A percentile compares a stretch with the other conserved stretches of the same genome.
Evolutionary conservation across 495 filamentous ascomycete species (phyloP).

Genomic region (Friedmanniomyces endolithicus): DNA sequence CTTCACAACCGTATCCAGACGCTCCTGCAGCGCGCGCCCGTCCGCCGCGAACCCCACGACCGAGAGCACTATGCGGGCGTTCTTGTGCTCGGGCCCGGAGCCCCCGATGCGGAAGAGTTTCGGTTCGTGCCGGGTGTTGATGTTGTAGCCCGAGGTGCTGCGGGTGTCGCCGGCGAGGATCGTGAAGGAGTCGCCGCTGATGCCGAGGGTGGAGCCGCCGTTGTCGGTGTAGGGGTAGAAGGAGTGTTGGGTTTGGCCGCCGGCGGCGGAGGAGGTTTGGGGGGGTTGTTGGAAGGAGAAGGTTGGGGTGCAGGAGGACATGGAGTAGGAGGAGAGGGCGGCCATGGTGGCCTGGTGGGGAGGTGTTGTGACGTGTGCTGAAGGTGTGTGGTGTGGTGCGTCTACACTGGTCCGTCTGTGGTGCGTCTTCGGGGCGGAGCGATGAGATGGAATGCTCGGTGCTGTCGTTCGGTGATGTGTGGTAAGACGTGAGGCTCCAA

Average conservation of each 20-base stretch:
- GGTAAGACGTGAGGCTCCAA: too few relatives aligned
- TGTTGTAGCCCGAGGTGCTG: conserved; percentile 90
- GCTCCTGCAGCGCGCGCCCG: conserved; percentile 77
- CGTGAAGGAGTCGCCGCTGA: conserved; percentile 82
- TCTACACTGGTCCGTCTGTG: neutral
- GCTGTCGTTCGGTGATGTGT: too few relatives aligned
- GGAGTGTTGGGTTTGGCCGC: conserved; percentile 54
- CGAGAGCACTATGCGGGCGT: conserved; percentile 73
- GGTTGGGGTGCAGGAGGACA: conserved; percentile 31
- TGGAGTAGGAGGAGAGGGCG: conserved; percentile 25
- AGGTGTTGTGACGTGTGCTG: neutral
- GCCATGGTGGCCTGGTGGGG: conserved; percentile 26
- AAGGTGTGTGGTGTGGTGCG: neutral
- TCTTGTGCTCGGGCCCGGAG: conserved; percentile 68
- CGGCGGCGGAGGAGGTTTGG: conserved; percentile 28
- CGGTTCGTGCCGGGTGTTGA: conserved; percentile 85
- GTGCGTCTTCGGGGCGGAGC: neutral
- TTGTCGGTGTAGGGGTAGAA: conserved; percentile 99
- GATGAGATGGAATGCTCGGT: neutral
- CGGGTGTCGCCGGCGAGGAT: conserved; percentile 95
- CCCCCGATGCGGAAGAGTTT: conserved; percentile 96
- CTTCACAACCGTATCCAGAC: conserved; percentile 80
- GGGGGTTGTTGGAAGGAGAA: conserved; percentile 49
- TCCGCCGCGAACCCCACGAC: conserved; percentile 95
- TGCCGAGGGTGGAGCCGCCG: conserved; percentile 89